These are phyloP conservation scores for Penicillium sp. DNA, from an alignment of 2,329 filamentous ascomycete species.

Conservation along the genomic window DNA sequence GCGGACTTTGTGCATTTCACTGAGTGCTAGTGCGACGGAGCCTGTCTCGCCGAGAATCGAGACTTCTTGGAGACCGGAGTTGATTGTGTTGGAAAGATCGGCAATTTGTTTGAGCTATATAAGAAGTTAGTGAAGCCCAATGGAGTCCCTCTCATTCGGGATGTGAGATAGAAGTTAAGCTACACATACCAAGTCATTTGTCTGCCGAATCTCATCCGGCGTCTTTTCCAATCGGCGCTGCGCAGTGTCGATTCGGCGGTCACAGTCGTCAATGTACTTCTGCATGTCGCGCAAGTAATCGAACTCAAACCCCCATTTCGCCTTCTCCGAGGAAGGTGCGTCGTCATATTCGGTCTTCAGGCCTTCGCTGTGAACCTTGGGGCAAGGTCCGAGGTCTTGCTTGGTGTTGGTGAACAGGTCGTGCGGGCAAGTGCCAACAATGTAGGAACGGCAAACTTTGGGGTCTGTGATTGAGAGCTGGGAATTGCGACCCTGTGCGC, in stretches of 20 bases:
- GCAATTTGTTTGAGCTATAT: constrained; percentile 75
- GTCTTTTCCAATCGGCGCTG: constrained; percentile 94
- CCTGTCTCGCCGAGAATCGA: constrained; percentile 79
- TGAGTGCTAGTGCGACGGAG: constrained; percentile 75
- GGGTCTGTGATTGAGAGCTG: constrained; percentile 86
- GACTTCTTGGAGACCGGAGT: constrained; percentile 79
- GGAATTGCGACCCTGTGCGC: constrained; percentile 68
- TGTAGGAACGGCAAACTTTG: constrained; percentile 91
- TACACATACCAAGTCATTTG: constrained; percentile 68
- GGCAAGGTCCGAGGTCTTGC: constrained; percentile 88
- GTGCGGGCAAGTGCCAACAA: constrained; percentile 92
- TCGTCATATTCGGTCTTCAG: constrained; percentile 86
- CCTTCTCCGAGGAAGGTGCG: constrained; percentile 67
- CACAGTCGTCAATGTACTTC: constrained; percentile 96
- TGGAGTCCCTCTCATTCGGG: too few species aligned
- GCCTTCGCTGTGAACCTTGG: constrained; percentile 82
- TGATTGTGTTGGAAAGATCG: constrained; percentile 74
- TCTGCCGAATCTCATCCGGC: constrained; percentile 94
- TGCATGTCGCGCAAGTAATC: constrained; percentile 96
- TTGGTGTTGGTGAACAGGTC: constrained; percentile 99
- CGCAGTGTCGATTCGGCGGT: constrained; percentile 84
- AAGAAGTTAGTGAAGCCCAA: background rate
- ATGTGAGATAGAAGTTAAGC: background rate
- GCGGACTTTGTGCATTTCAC: constrained; percentile 83
- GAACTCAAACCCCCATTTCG: constrained; percentile 85